Percentiles rank a stretch among this genome's conserved stretches.
These are phyloP conservation scores for Leccinum huronense DNA, from an alignment of 1,284 basidiomycete species.

Conservation along the genomic window DNA sequence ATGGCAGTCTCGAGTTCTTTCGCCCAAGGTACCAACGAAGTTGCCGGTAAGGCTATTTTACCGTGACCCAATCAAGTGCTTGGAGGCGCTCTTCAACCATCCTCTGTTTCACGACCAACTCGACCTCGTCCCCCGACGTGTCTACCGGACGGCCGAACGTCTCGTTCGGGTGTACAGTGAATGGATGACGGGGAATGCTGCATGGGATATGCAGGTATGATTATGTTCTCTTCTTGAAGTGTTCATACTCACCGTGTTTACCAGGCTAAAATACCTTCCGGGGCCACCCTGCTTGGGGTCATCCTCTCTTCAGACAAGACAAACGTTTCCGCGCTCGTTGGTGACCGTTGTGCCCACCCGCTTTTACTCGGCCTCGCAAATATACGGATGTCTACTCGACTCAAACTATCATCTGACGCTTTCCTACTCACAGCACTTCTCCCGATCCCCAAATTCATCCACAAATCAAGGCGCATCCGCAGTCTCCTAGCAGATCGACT, in stretches of 20 bases:
- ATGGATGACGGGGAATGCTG: too few species aligned
- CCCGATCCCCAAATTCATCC: not conserved
- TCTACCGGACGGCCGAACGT: not conserved
- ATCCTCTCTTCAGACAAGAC: not conserved
- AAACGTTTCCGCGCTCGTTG: not conserved
- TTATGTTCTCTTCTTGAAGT: not conserved
- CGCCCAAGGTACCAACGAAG: not conserved
- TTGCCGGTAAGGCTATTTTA: not conserved
- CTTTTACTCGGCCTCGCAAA: not conserved
- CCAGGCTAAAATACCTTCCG: not conserved
- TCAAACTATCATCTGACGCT: not conserved
- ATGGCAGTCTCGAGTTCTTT: not conserved
- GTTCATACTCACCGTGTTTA: not conserved
- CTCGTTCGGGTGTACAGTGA: not conserved
- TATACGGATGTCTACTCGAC: not conserved
- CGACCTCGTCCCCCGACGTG: not conserved
- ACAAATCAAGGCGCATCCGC: not conserved
- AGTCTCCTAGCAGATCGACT: not conserved
- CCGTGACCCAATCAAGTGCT: not conserved
- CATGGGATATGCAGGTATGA: too few species aligned
- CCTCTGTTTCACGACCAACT: not conserved
- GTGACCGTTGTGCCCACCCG: not conserved
- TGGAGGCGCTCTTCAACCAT: not conserved
- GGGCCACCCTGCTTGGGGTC: not conserved
- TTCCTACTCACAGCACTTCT: not conserved